A percentile compares a stretch with the other conserved stretches of the same genome.
phyloP scores from a whole-genome alignment of 2,329 filamentous ascomycete genomes.

The Dothistroma pini region DNA sequence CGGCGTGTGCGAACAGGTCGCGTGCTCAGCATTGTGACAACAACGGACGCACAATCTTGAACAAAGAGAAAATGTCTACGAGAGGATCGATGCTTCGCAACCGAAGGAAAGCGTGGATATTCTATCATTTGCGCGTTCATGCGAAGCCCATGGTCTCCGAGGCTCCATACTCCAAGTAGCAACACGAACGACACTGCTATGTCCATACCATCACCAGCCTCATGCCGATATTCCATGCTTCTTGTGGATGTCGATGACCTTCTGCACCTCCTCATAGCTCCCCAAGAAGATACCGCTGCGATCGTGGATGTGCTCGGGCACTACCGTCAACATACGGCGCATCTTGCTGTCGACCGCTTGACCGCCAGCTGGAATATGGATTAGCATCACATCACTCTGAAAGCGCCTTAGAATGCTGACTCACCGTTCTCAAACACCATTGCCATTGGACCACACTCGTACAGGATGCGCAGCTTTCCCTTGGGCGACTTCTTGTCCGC shows the following conservation, averaged over 20 bases:
- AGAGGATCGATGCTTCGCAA: no score
- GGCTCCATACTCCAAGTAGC: background rate
- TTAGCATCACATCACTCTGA: slow-evolving; percentile 14
- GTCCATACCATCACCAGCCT: background rate
- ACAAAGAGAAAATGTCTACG: no score
- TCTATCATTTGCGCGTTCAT: background rate
- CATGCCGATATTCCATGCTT: slow-evolving; percentile 40
- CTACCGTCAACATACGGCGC: slow-evolving; percentile 82
- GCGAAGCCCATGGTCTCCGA: background rate
- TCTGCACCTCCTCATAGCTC: slow-evolving; percentile 91
- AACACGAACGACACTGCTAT: slow-evolving; percentile 1
- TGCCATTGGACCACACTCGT: slow-evolving; percentile 98
- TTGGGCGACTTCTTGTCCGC: slow-evolving; percentile 98
- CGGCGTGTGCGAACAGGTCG: no score
- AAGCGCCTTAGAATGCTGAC: slow-evolving; percentile 33
- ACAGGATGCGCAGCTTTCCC: slow-evolving; percentile 94
- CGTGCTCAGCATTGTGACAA: no score
- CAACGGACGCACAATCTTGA: no score
- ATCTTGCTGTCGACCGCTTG: slow-evolving; percentile 89
- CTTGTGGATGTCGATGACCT: slow-evolving; percentile 82
- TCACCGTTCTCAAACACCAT: slow-evolving; percentile 97
- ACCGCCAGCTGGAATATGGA: slow-evolving; percentile 65
- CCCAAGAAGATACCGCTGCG: slow-evolving; percentile 94
- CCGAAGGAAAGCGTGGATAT: no score
- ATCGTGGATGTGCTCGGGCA: slow-evolving; percentile 92